Evolutionary conservation across 257 asterid species (phyloP), one percentile per base, ranked within the genome.

Genomic region (Nicotiana sylvestris): DNA sequence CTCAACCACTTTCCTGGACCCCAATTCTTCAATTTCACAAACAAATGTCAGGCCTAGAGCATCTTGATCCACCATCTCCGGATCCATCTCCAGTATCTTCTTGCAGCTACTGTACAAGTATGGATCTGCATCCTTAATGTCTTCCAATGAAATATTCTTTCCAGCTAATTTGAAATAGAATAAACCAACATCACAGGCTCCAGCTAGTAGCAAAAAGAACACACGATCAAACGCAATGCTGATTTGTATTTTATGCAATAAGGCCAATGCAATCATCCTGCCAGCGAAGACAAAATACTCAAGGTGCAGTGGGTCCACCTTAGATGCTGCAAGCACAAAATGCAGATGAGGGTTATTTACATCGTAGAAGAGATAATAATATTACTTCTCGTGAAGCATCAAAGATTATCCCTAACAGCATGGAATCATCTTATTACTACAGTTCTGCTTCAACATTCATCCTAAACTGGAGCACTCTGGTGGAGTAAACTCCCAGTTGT

Each of bases 201-300:
- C 97, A 85, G 92, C 93, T 85, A 95, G 87, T 85, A 89, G 98
- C 82, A 81, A 67, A 84, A 91, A 86, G 89, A 94, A 92, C 57
- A 88, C 89, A n/a, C 97, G 99, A 87, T 92, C 99, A 82, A 95
- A 88, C 55, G 89, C 96, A 78, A 95, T 86, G 76, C 99, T 97
- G 35, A 95, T 87, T 88, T 95, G 99, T 68, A 95, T 86, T 87
- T 91, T 95, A 78, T 94, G 97, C 93, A 95, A 91, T 92, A 95
- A 87, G 76, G 97, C 94, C 79, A 95, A 87, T 58, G 99, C 98
- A 83, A 94, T 90, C 87, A 94, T 88, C 85, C 97, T 89, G 84
- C 99, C 99, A 25, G 92, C 81, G 88, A 95, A 94, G 84, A 74
- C 88, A 86, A 91, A 95, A 85, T 95, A 94, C 68, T 92, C 90